These are phyloP conservation scores for Baudoinia panamericana DNA, from an alignment of 495 filamentous ascomycete species.

Conservation along the genomic window DNA sequence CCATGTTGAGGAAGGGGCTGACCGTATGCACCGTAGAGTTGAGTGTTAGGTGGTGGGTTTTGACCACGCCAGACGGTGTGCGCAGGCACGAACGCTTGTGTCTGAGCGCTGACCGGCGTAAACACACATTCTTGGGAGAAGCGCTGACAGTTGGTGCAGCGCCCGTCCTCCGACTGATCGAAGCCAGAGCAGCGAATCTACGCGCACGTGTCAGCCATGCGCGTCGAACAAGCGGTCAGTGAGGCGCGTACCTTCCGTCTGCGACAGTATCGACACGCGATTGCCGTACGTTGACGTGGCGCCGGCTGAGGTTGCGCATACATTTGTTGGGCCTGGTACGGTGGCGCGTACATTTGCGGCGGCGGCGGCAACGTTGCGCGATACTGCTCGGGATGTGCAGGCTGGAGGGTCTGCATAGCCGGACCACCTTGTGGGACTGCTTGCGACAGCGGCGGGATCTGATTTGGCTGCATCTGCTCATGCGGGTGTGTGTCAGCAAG, in stretches of 20 bases:
- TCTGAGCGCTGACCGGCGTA: slow-evolving; percentile 69
- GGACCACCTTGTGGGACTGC: slow-evolving; percentile 24
- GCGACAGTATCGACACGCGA: slow-evolving; percentile 74
- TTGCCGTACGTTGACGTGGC: slow-evolving; percentile 66
- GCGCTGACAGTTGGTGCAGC: slow-evolving; percentile 65
- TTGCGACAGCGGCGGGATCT: slow-evolving; percentile 18
- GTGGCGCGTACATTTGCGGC: slow-evolving; percentile 20
- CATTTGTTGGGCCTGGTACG: slow-evolving; percentile 18
- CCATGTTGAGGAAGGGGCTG: slow-evolving; percentile 46
- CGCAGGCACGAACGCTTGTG: slow-evolving; percentile 72
- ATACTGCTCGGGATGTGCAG: slow-evolving; percentile 23
- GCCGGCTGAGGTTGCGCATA: slow-evolving; percentile 40
- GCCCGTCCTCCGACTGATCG: slow-evolving; percentile 60
- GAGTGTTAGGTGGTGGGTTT: slow-evolving; percentile 26
- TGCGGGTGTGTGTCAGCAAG: slow-evolving; percentile 4
- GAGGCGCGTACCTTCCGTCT: slow-evolving; percentile 59
- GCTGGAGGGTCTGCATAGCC: slow-evolving; percentile 22
- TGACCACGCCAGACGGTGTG: slow-evolving; percentile 44
- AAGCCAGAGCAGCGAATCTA: slow-evolving; percentile 81
- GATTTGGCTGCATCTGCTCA: too few relatives aligned
- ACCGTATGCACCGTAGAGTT: slow-evolving; percentile 63
- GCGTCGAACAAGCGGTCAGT: neutral
- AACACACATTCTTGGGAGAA: slow-evolving; percentile 82
- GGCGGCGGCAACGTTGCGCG: slow-evolving; percentile 19
- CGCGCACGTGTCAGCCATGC: slow-evolving; percentile 5